Percentiles rank a stretch among this genome's conserved stretches.
phyloP scores from a whole-genome alignment of 1,139 yeast species.

The Yarrowia galli region DNA sequence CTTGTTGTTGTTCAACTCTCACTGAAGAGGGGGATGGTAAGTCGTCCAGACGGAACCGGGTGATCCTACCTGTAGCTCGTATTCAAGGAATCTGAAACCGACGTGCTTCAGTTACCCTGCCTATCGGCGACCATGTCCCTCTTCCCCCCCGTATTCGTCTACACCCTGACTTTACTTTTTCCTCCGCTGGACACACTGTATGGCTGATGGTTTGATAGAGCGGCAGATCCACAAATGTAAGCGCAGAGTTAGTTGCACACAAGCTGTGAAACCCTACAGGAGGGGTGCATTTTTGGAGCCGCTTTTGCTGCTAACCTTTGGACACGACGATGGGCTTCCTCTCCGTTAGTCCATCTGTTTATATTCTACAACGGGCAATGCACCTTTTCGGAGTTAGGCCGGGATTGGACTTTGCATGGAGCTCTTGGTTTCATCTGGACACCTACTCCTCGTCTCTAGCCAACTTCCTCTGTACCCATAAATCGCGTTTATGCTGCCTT shows the following conservation, averaged over 20 bases:
- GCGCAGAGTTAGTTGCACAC: not conserved
- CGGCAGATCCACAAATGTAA: not conserved
- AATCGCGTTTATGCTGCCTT: not conserved
- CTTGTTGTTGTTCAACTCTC: too few species aligned
- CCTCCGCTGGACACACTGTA: not conserved
- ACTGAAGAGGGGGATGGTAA: too few species aligned
- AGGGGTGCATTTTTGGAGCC: not conserved
- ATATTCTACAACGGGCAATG: not conserved
- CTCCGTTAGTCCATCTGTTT: not conserved
- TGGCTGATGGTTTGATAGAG: not conserved
- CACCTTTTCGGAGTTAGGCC: not conserved
- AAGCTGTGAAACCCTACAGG: constrained; percentile 12
- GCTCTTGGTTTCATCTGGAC: too few species aligned
- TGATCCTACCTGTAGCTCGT: not conserved
- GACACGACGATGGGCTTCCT: not conserved
- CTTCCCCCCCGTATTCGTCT: constrained; percentile 16
- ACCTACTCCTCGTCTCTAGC: too few species aligned
- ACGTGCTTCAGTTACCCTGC: too few species aligned
- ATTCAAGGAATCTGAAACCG: constrained; percentile 5
- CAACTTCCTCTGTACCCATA: not conserved
- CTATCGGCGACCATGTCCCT: not conserved
- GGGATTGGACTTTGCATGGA: too few species aligned
- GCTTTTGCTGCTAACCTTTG: constrained; percentile 13
- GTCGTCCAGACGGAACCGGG: too few species aligned
- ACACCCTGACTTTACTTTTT: constrained; percentile 12